phyloP scores from a whole-genome alignment of 768 basidiomycete species.

The Boletus insuetus region DNA sequence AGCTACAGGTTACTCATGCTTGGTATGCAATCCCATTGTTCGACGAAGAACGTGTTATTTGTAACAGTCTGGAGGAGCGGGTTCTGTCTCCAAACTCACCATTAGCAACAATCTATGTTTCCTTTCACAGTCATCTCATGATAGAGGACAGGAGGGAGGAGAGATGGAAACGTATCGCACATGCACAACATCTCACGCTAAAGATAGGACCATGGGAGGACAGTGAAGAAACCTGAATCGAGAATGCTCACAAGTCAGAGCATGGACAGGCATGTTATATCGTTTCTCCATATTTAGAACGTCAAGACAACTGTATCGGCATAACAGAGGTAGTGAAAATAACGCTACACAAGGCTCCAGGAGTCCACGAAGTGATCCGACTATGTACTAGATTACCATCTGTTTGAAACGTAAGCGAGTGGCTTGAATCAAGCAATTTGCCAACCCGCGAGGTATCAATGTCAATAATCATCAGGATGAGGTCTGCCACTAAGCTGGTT shows the following conservation, averaged over 20 bases:
- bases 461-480: conserved; percentile 47
- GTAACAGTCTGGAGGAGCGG: conserved; percentile 30
- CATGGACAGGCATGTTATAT: neutral
- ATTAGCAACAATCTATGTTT: conserved; percentile 13
- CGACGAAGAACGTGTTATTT: conserved; percentile 33
- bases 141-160: conserved; percentile 21
- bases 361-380: conserved; percentile 9
- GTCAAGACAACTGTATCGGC: neutral
- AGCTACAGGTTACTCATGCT: conserved; percentile 35
- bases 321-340: neutral
- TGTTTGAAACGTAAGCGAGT: neutral
- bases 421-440: neutral
- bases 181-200: conserved; percentile 14
- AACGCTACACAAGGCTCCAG: conserved; percentile 1
- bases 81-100: conserved; percentile 6
- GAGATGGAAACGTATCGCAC: conserved; percentile 28
- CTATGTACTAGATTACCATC: neutral
- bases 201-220: conserved; percentile 32
- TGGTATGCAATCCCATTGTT: conserved; percentile 31
- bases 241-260: neutral
- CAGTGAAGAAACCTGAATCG: conserved; percentile 9
- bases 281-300: neutral
- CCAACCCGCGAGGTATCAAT: neutral
- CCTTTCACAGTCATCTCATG: conserved; percentile 19
- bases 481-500: conserved; percentile 29